These are phyloP conservation scores for Tillandsia fasciculata DNA, from an alignment of 176 grass and related monocot species.

Conservation along the genomic window DNA sequence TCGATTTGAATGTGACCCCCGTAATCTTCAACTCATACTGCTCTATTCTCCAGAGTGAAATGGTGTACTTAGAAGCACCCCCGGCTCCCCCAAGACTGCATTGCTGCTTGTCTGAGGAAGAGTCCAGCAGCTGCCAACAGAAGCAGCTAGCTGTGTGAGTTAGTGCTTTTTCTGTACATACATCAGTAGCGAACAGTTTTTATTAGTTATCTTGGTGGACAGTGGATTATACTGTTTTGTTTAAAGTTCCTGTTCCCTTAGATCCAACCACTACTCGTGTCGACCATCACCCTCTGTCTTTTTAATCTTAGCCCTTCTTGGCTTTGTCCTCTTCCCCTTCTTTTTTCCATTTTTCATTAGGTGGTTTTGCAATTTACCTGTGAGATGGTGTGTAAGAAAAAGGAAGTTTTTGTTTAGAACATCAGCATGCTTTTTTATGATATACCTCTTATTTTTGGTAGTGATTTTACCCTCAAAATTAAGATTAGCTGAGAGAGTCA, in stretches of 20 bases:
- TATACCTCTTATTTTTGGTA: too few relatives aligned
- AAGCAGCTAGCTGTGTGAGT: conserved; percentile 28
- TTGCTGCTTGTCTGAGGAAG: conserved; percentile 36
- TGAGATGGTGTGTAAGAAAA: not conserved
- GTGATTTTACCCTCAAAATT: too few relatives aligned
- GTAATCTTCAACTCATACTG: conserved; percentile 72
- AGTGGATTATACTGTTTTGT: not conserved
- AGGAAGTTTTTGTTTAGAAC: too few relatives aligned
- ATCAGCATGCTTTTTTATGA: too few relatives aligned
- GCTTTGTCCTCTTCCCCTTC: not conserved
- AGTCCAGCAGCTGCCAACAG: conserved; percentile 11
- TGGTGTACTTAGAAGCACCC: conserved; percentile 49
- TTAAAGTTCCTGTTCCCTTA: not conserved
- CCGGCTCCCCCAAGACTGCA: conserved; percentile 11
- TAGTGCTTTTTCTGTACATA: conserved; percentile 18
- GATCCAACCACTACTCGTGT: not conserved
- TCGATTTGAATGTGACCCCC: conserved; percentile 91
- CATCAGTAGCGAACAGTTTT: not conserved
- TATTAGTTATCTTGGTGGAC: not conserved
- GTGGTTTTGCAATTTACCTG: not conserved
- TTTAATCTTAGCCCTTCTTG: not conserved
- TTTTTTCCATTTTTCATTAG: not conserved
- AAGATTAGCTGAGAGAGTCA: too few relatives aligned
- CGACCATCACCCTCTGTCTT: not conserved
- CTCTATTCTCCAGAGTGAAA: conserved; percentile 68